phyloP scores from a whole-genome alignment of 2,329 filamentous ascomycete species.

The Colletotrichum gloeosporioides region DNA sequence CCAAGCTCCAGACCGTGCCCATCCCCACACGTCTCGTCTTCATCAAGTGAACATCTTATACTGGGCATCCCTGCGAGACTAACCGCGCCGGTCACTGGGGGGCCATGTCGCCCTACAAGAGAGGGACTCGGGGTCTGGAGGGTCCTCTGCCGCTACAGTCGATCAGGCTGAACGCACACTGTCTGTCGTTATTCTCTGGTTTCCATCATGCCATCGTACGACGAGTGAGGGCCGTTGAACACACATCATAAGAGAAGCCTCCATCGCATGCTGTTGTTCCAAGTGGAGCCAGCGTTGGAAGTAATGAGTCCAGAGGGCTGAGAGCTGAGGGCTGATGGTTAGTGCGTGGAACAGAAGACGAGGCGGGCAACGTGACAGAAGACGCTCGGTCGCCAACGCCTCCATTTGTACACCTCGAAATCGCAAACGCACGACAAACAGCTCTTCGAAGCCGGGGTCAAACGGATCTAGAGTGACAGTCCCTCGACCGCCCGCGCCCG shows the following conservation, averaged over 20 bases:
- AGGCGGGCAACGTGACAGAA: neutral
- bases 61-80: slow-evolving; percentile 8
- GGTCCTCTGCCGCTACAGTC: neutral
- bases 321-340: neutral
- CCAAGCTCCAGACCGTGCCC: slow-evolving; percentile 19
- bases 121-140: neutral
- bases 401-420: neutral
- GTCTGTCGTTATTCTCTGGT: neutral
- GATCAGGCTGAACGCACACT: neutral
- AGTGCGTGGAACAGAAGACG: neutral
- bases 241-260: neutral
- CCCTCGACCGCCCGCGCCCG: neutral
- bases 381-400: neutral
- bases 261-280: neutral
- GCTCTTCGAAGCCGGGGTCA: neutral
- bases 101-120: neutral
- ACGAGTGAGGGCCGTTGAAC: neutral
- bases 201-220: neutral
- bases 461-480: neutral
- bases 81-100: neutral
- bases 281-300: neutral
- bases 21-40: slow-evolving; percentile 18
- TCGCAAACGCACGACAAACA: neutral
- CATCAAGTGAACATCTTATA: slow-evolving; percentile 4
- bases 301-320: neutral